Percentiles rank a stretch among this genome's conserved stretches.
phyloP scores from a whole-genome alignment of 1,284 basidiomycete genomes.

The Rhodotorula mucilaginosa region DNA sequence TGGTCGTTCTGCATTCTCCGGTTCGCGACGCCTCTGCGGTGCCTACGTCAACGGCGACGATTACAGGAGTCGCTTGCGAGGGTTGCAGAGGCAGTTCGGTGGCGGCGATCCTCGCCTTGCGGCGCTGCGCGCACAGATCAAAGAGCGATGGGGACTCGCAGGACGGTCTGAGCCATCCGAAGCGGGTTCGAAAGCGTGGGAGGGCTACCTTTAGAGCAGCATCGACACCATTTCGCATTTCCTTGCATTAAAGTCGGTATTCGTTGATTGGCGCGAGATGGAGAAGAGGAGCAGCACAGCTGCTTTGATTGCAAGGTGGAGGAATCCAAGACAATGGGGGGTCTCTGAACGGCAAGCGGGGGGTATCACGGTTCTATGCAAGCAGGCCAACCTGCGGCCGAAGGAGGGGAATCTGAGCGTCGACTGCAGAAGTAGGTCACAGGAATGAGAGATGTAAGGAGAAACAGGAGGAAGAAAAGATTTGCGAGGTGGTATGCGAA shows the following conservation, averaged over 20 bases:
- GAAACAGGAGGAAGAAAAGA: neutral
- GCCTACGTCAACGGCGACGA: slow-evolving; percentile 93
- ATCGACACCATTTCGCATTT: neutral
- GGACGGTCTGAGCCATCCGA: neutral
- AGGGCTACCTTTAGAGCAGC: slow-evolving; percentile 8
- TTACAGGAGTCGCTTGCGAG: slow-evolving; percentile 70
- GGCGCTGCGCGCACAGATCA: neutral
- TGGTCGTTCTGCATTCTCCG: slow-evolving; percentile 83
- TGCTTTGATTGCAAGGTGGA: too few relatives aligned
- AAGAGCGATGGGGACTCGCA: neutral
- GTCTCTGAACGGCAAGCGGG: too few relatives aligned
- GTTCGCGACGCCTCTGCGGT: slow-evolving; percentile 87
- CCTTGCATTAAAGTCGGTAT: too few relatives aligned
- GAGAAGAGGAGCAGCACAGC: too few relatives aligned
- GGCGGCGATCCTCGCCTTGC: neutral
- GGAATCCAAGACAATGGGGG: too few relatives aligned
- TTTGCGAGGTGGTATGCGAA: too few relatives aligned
- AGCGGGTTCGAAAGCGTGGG: neutral
- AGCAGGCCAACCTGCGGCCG: neutral
- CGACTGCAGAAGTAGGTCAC: neutral
- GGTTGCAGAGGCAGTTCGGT: slow-evolving; percentile 52
- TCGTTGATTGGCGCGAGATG: too few relatives aligned
- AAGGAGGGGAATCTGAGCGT: neutral
- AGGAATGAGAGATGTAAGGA: neutral
- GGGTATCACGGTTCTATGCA: neutral